These are phyloP conservation scores for Tolypocladium ovalisporum DNA, from an alignment of 2,329 filamentous ascomycete species.

Conservation along the genomic window DNA sequence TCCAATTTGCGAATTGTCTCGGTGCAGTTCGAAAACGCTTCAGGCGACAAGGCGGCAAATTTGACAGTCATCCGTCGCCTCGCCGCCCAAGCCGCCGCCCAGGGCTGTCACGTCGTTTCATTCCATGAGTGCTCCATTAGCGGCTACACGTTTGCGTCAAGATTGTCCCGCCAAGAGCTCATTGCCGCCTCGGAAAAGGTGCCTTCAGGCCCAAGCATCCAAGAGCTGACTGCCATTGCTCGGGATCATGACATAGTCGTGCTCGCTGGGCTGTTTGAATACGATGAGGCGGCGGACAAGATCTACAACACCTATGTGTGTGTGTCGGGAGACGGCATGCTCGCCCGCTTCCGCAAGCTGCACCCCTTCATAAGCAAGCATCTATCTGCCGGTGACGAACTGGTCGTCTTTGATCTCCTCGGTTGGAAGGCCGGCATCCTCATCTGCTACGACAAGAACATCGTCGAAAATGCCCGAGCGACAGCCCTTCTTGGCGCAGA, in stretches of 20 bases:
- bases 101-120: conserved; percentile 2
- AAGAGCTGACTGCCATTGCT: conserved; percentile 1
- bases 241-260: no score
- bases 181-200: background rate
- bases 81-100: background rate
- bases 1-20: conserved; percentile 2
- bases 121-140: conserved; percentile 6
- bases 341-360: conserved; percentile 8
- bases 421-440: conserved; percentile 9
- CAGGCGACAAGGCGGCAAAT: conserved; percentile 6
- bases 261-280: conserved; percentile 5
- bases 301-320: conserved; percentile 10
- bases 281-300: background rate
- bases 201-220: background rate
- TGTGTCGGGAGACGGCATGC: conserved; percentile 3
- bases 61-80: conserved; percentile 3
- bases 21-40: no score
- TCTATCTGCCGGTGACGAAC: conserved; percentile 4
- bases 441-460: conserved; percentile 11
- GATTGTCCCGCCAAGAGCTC: background rate
- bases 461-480: conserved; percentile 9
- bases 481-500: conserved; percentile 6
- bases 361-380: conserved; percentile 8
- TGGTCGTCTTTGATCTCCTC: conserved; percentile 8
- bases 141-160: conserved; percentile 6